Conservation (phyloP, 805 yeast species). For the Metschnikowia peoriensis region DNA sequence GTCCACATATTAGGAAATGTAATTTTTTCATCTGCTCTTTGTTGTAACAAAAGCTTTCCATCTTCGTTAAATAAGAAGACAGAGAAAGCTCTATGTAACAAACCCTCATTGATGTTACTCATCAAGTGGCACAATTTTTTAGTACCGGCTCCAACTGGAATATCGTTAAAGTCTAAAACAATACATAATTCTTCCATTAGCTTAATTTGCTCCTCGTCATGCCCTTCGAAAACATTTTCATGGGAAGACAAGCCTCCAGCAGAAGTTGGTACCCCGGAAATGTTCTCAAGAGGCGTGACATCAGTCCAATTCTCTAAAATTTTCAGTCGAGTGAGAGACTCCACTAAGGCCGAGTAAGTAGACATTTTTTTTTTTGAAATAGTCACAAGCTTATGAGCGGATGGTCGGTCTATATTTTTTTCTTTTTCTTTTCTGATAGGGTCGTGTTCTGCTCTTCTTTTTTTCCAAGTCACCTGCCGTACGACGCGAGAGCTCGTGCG, state of each 20-base stretch:
- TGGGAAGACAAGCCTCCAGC: constrained; percentile 16
- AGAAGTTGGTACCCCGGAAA: constrained; percentile 56
- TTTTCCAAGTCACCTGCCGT: constrained; percentile 1
- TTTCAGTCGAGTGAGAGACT: constrained; percentile 45
- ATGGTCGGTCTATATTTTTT: background rate
- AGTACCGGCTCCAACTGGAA: constrained; percentile 89
- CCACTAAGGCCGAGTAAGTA: constrained; percentile 52
- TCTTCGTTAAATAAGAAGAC: constrained; percentile 87
- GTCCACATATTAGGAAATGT: constrained; percentile 98
- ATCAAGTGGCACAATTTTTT: constrained; percentile 87
- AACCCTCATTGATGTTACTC: constrained; percentile 81
- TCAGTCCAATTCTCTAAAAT: constrained; percentile 63
- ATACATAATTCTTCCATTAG: constrained; percentile 97
- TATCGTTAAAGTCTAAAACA: constrained; percentile 84
- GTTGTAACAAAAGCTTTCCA: constrained; percentile 79
- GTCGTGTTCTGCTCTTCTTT: background rate
- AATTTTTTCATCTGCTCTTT: constrained; percentile 94
- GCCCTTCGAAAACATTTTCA: constrained; percentile 66
- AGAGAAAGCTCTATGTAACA: constrained; percentile 93
- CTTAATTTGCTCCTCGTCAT: constrained; percentile 90
- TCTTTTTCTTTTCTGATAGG: background rate
- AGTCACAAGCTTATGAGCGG: background rate
- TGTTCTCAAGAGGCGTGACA: constrained; percentile 58
- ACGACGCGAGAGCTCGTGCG: background rate
- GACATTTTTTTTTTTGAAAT: constrained; percentile 11